A percentile compares a stretch with the other conserved stretches of the same genome.
Conservation (phyloP, 169 alveolate genomes). For the Plasmodium berghei region DNA sequence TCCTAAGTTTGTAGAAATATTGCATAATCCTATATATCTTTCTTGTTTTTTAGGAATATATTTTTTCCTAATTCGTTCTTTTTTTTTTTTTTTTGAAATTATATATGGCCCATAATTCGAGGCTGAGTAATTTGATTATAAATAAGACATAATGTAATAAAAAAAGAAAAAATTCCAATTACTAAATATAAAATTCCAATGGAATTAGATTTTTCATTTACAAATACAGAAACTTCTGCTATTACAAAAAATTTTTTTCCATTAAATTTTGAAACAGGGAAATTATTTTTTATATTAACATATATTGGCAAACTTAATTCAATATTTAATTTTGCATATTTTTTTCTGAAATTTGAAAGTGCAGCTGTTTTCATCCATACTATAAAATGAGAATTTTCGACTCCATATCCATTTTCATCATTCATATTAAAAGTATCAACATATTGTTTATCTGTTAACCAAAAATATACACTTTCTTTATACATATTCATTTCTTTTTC, state of each 20-base stretch:
- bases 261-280: constrained; percentile 79
- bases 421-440: constrained; percentile 73
- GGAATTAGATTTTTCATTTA: constrained; percentile 52
- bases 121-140: constrained; percentile 56
- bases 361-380: constrained; percentile 91
- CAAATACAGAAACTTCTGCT: constrained; percentile 64
- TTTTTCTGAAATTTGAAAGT: constrained; percentile 82
- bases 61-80: neutral
- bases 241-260: constrained; percentile 84
- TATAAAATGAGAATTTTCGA: constrained; percentile 88
- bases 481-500: constrained; percentile 21
- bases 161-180: constrained; percentile 47
- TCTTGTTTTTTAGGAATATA: neutral
- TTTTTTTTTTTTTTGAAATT: constrained; percentile 9
- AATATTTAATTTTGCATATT: constrained; percentile 84
- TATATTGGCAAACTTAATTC: constrained; percentile 83
- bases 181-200: constrained; percentile 50
- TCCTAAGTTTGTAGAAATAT: neutral
- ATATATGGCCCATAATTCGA: constrained; percentile 48
- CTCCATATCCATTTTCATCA: constrained; percentile 85
- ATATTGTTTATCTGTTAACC: constrained; percentile 54
- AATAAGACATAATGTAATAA: constrained; percentile 30
- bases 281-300: constrained; percentile 78
- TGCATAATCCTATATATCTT: neutral
- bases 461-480: constrained; percentile 67